Evolutionary conservation across 1,284 basidiomycete genomes (phyloP).

Genomic region (Wallemia mellicola): DNA sequence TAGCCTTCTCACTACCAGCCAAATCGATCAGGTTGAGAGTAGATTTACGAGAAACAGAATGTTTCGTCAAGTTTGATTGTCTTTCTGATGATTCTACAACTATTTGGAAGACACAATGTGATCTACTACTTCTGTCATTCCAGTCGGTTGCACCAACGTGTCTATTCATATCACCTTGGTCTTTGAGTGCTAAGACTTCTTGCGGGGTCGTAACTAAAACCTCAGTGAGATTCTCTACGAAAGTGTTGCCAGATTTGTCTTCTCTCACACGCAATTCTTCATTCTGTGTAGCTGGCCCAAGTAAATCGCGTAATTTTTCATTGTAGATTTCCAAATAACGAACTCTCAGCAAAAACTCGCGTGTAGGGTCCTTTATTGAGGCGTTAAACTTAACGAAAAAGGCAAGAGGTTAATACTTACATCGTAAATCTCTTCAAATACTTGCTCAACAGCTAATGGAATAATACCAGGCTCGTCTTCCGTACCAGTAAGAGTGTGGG

Average conservation of each 20-base stretch:
- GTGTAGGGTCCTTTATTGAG: constrained; percentile 11
- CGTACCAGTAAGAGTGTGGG: constrained; percentile 18
- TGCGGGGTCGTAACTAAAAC: constrained; percentile 21
- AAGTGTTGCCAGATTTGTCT: constrained; percentile 17
- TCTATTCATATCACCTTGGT: constrained; percentile 20
- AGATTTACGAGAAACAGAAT: background rate
- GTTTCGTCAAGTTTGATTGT: background rate
- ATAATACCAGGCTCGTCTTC: constrained; percentile 23
- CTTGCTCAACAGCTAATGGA: constrained; percentile 22
- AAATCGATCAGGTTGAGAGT: constrained; percentile 23
- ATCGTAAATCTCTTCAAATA: constrained; percentile 20
- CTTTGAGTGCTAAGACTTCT: constrained; percentile 20
- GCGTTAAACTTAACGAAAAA: background rate
- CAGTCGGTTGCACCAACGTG: constrained; percentile 25
- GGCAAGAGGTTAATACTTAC: constrained; percentile 8
- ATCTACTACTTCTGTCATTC: constrained; percentile 18
- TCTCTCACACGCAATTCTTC: constrained; percentile 12
- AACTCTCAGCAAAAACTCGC: constrained; percentile 21
- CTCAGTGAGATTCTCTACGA: constrained; percentile 21
- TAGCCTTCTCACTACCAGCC: constrained; percentile 25
- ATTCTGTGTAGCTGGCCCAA: constrained; percentile 8
- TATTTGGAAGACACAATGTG: constrained; percentile 24
- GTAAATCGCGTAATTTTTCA: constrained; percentile 23
- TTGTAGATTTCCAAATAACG: constrained; percentile 26
- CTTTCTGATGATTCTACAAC: constrained; percentile 8